Percentiles rank a stretch among this genome's conserved stretches.
Conservation (phyloP, 2,329 filamentous ascomycete species). For the Hymenoscyphus repandus region DNA sequence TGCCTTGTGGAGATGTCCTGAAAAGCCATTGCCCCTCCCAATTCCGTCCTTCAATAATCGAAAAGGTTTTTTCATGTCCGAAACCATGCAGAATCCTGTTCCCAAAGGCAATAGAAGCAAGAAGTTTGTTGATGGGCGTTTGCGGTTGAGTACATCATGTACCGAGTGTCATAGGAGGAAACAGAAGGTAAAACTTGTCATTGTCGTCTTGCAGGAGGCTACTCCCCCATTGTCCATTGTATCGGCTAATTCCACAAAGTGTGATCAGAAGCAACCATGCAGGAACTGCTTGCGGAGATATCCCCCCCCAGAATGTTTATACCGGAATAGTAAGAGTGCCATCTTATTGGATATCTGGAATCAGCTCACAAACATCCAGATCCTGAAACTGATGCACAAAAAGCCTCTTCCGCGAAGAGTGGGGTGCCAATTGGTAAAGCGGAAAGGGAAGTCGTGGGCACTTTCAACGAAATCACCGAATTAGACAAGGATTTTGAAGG, state of each 20-base stretch:
- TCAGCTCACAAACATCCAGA: background rate
- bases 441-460: too few relatives aligned
- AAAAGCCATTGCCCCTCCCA: background rate
- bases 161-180: slow-evolving; percentile 47
- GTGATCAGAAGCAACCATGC: slow-evolving; percentile 49
- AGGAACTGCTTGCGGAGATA: slow-evolving; percentile 48
- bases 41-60: background rate
- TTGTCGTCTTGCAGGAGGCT: background rate
- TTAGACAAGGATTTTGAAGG: too few relatives aligned
- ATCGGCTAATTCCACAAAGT: slow-evolving; percentile 33
- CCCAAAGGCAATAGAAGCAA: slow-evolving; percentile 3
- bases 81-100: slow-evolving; percentile 6
- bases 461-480: too few relatives aligned
- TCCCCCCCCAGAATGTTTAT: slow-evolving; percentile 46
- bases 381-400: background rate
- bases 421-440: too few relatives aligned
- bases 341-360: background rate
- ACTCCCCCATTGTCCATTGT: background rate
- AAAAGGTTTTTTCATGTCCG: slow-evolving; percentile 7
- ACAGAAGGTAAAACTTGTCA: slow-evolving; percentile 38
- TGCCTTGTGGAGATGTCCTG: background rate
- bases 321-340: slow-evolving; percentile 31
- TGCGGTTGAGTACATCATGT: slow-evolving; percentile 37
- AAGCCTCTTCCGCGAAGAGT: background rate
- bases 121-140: slow-evolving; percentile 13